Evolutionary conservation across 2,329 filamentous ascomycete species (phyloP).

Genomic region (Thelonectria blattea): DNA sequence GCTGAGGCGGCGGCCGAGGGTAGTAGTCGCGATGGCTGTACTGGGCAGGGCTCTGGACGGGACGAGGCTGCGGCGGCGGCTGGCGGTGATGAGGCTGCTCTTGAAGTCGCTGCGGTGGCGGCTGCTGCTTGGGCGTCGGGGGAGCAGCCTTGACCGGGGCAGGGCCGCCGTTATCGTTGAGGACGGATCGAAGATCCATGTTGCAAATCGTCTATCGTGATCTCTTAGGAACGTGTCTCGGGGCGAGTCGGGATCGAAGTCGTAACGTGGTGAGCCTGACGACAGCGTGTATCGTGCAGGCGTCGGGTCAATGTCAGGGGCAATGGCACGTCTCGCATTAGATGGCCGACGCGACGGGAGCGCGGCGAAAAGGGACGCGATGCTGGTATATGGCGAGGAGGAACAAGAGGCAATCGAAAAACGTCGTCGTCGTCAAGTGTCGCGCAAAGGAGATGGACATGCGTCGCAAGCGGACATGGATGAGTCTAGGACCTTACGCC

Average conservation of each 20-base stretch:
- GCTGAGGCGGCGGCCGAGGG: conserved; percentile 53
- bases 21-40: conserved; percentile 63
- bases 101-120: conserved; percentile 42
- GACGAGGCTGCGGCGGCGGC: conserved; percentile 42
- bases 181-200: conserved; percentile 61
- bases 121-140: conserved; percentile 42
- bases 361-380: conserved; percentile 9
- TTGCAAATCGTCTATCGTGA: conserved; percentile 16
- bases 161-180: conserved; percentile 58
- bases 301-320: conserved; percentile 31
- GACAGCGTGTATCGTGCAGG: conserved; percentile 23
- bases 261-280: conserved; percentile 24
- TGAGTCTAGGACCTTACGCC: conserved; percentile 36
- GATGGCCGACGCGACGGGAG: conserved; percentile 32
- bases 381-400: background rate
- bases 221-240: conserved; percentile 2
- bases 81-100: conserved; percentile 40
- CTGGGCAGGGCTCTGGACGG: conserved; percentile 48
- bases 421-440: conserved; percentile 25
- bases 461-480: conserved; percentile 40
- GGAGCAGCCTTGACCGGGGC: conserved; percentile 43
- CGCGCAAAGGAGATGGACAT: conserved; percentile 32
- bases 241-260: conserved; percentile 16
- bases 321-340: conserved; percentile 27
- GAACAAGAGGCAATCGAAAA: conserved; percentile 3